Evolutionary conservation across 2,329 filamentous ascomycete species (phyloP).

Genomic region (Magnaporthales sp.): DNA sequence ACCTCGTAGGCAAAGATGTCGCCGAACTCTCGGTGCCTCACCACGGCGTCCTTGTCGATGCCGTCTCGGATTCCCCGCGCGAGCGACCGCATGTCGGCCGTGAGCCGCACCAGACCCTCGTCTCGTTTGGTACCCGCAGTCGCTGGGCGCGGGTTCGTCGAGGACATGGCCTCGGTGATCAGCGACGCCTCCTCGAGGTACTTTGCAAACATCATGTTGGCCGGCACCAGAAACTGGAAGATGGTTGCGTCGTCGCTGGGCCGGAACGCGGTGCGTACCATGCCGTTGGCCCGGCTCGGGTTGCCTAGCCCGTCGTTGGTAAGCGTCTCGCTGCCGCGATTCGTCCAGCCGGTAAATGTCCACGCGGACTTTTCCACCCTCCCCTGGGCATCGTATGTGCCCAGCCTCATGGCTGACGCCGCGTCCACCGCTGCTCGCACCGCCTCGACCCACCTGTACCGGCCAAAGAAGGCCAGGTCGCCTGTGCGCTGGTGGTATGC

Average conservation of each 20-base stretch:
- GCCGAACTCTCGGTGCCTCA: slow-evolving; percentile 49
- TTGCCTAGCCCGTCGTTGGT: slow-evolving; percentile 67
- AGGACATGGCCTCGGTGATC: slow-evolving; percentile 35
- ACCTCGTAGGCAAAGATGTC: slow-evolving; percentile 72
- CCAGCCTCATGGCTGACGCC: slow-evolving; percentile 55
- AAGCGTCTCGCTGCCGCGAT: slow-evolving; percentile 65
- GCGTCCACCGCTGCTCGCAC: slow-evolving; percentile 57
- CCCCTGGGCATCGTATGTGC: slow-evolving; percentile 56
- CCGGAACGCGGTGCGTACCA: slow-evolving; percentile 71
- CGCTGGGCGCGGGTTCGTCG: slow-evolving; percentile 18
- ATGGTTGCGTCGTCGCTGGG: slow-evolving; percentile 74
- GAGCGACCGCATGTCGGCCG: slow-evolving; percentile 44
- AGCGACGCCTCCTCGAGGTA: slow-evolving; percentile 42
- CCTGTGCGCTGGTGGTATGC: slow-evolving; percentile 62
- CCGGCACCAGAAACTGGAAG: slow-evolving; percentile 68
- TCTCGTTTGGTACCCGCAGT: slow-evolving; percentile 15
- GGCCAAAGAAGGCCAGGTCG: slow-evolving; percentile 48
- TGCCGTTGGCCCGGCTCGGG: slow-evolving; percentile 65
- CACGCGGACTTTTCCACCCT: slow-evolving; percentile 48
- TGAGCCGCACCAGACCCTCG: slow-evolving; percentile 24
- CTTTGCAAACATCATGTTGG: slow-evolving; percentile 61
- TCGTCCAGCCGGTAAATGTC: slow-evolving; percentile 65
- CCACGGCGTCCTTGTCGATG: slow-evolving; percentile 63
- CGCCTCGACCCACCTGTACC: slow-evolving; percentile 58
- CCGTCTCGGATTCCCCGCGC: slow-evolving; percentile 56